A percentile compares a stretch with the other conserved stretches of the same genome.
Evolutionary conservation across 345 rosid genomes (phyloP).

Genomic region (Turnera subulata): DNA sequence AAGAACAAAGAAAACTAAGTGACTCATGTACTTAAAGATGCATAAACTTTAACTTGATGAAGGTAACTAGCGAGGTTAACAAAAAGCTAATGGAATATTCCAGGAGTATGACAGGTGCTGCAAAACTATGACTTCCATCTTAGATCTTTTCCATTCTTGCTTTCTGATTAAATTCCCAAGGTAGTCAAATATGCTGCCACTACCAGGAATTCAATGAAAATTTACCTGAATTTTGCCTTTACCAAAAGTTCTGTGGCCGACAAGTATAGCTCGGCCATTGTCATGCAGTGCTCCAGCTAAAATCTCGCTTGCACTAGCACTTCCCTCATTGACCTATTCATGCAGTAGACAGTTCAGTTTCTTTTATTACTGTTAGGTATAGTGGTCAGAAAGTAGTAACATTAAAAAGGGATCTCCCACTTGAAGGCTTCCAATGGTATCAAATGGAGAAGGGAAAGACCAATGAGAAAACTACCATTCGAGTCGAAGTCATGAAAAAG

Average conservation of each 20-base stretch:
- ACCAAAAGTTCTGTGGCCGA: conserved; percentile 80
- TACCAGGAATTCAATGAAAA: not conserved
- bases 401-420: not conserved
- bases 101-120: not conserved
- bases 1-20: not conserved
- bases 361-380: not conserved
- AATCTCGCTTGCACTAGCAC: conserved; percentile 97
- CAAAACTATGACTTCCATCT: not conserved
- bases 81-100: too few relatives aligned
- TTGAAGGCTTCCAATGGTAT: not conserved
- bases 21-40: not conserved
- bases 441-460: not conserved
- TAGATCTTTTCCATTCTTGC: not conserved
- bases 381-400: not conserved
- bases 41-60: not conserved
- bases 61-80: not conserved
- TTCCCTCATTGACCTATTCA: conserved; percentile 79
- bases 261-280: conserved; percentile 89
- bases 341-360: not conserved
- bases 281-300: conserved; percentile 88
- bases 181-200: not conserved
- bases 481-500: too few relatives aligned
- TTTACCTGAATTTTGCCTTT: conserved; percentile 88
- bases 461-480: too few relatives aligned
- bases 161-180: not conserved